Percentiles rank a stretch among this genome's conserved stretches.
Conservation (phyloP, 2,329 filamentous ascomycete genomes). For the Rachicladosporium sp. region DNA sequence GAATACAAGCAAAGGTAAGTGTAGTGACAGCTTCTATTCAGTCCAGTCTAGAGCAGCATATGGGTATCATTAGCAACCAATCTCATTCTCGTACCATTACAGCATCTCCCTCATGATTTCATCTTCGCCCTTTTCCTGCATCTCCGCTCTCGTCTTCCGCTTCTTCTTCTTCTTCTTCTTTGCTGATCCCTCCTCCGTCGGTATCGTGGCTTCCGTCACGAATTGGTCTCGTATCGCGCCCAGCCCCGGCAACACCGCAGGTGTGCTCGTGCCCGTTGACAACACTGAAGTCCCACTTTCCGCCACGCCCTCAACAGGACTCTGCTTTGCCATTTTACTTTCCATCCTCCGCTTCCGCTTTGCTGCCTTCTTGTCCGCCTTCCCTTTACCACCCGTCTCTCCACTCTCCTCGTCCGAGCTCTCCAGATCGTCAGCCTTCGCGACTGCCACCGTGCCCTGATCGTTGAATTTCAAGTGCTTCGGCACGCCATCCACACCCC, state of each 20-base stretch:
- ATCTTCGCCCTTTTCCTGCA: not conserved
- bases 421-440: too few relatives aligned
- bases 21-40: too few relatives aligned
- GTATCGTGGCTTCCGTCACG: too few relatives aligned
- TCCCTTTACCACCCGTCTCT: not conserved
- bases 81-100: not conserved
- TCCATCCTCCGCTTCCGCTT: slow-evolving; percentile 8
- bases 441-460: too few relatives aligned
- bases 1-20: too few relatives aligned
- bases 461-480: too few relatives aligned
- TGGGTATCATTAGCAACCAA: too few relatives aligned
- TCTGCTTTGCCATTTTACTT: slow-evolving; percentile 3
- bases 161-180: slow-evolving; percentile 22
- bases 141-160: slow-evolving; percentile 10
- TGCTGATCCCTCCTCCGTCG: slow-evolving; percentile 8
- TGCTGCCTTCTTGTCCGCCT: slow-evolving; percentile 9
- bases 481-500: too few relatives aligned
- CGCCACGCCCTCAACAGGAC: not conserved
- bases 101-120: not conserved
- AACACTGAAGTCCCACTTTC: not conserved
- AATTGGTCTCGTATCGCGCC: too few relatives aligned
- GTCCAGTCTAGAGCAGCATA: too few relatives aligned
- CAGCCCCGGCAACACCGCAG: too few relatives aligned
- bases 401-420: too few relatives aligned
- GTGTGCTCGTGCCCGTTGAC: not conserved